phyloP scores from a whole-genome alignment of 768 basidiomycete species.

The Termitomyces titanicus region DNA sequence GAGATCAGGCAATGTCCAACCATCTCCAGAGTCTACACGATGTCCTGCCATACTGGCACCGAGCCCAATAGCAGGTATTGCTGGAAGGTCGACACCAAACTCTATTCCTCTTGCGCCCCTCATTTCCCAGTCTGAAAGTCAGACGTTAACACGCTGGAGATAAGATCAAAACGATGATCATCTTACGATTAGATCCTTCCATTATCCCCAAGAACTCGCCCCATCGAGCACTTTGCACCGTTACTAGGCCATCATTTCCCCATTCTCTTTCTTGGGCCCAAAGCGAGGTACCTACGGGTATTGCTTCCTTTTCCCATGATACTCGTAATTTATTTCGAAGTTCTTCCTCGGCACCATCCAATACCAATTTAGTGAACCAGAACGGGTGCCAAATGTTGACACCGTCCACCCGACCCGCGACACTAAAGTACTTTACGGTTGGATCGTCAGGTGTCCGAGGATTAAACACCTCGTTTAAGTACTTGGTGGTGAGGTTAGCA shows the following conservation, averaged over 20 bases:
- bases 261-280: constrained; percentile 54
- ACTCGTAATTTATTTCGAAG: constrained; percentile 42
- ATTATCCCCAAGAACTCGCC: constrained; percentile 92
- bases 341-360: constrained; percentile 78
- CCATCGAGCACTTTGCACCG: constrained; percentile 91
- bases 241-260: constrained; percentile 93
- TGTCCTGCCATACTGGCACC: constrained; percentile 19
- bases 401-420: constrained; percentile 70
- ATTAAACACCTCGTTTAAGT: constrained; percentile 78
- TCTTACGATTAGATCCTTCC: constrained; percentile 79
- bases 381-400: constrained; percentile 89
- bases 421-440: constrained; percentile 86
- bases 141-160: background rate
- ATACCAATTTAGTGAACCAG: constrained; percentile 93
- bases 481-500: constrained; percentile 84
- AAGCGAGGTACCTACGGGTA: constrained; percentile 24
- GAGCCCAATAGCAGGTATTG: constrained; percentile 41
- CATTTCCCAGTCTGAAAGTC: constrained; percentile 77
- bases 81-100: constrained; percentile 56
- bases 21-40: constrained; percentile 24
- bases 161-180: background rate
- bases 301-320: constrained; percentile 27
- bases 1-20: constrained; percentile 59
- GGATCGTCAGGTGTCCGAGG: constrained; percentile 76
- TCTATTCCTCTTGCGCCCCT: constrained; percentile 83